These are phyloP conservation scores for Metschnikowia reukaufii DNA, from an alignment of 805 yeast genomes.

Conservation along the genomic window DNA sequence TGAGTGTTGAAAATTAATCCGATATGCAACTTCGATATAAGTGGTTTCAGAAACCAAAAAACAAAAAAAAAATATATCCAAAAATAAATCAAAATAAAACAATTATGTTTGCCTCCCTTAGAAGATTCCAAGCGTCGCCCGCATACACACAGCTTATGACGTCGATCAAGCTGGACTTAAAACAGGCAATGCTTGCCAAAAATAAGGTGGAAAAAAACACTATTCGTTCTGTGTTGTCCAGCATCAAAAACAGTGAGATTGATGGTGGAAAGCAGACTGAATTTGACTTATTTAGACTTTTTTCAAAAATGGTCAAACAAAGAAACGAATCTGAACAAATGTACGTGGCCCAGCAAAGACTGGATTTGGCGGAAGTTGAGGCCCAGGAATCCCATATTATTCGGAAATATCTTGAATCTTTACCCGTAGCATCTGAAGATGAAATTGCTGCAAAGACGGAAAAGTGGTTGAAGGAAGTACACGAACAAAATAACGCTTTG, in stretches of 20 bases:
- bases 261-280: slow-evolving; percentile 27
- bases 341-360: slow-evolving; percentile 45
- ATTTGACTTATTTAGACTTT: slow-evolving; percentile 19
- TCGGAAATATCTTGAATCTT: slow-evolving; percentile 33
- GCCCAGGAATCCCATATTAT: slow-evolving; percentile 45
- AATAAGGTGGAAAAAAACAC: slow-evolving; percentile 37
- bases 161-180: slow-evolving; percentile 23
- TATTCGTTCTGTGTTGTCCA: slow-evolving; percentile 42
- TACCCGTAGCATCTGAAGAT: slow-evolving; percentile 51
- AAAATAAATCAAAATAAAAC: not conserved
- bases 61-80: too few species aligned
- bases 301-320: slow-evolving; percentile 45
- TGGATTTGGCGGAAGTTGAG: slow-evolving; percentile 57
- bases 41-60: not conserved
- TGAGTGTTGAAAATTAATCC: not conserved
- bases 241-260: slow-evolving; percentile 41
- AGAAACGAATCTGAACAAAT: slow-evolving; percentile 51
- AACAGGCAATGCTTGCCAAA: slow-evolving; percentile 28
- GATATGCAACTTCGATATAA: not conserved
- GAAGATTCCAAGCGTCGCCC: slow-evolving; percentile 32
- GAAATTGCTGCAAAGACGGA: slow-evolving; percentile 32
- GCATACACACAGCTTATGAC: slow-evolving; percentile 32
- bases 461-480: slow-evolving; percentile 22
- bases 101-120: slow-evolving; percentile 20
- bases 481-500: slow-evolving; percentile 4